Conservation (phyloP, 2,329 filamentous ascomycete genomes). For the Sclerotinia minor region DNA sequence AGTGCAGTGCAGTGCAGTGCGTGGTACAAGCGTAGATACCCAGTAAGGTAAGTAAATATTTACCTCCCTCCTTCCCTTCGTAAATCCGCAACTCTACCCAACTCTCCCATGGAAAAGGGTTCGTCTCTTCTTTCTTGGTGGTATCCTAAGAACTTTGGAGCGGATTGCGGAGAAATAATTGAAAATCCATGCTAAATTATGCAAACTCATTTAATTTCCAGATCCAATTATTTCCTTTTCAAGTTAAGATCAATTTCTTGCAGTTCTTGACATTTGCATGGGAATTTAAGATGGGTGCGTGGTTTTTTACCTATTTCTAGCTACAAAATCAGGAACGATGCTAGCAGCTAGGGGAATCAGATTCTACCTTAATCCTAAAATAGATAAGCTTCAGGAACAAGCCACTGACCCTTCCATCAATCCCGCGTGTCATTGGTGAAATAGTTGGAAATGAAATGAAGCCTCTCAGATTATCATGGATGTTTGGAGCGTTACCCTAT, state of each 20-base stretch:
- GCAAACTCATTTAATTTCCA: not conserved
- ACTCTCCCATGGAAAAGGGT: not conserved
- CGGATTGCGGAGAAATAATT: slow-evolving; percentile 15
- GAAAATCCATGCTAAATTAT: not conserved
- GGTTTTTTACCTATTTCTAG: not conserved
- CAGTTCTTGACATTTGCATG: not conserved
- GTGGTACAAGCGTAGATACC: too few species aligned
- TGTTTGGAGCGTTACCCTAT: not conserved
- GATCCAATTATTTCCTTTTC: not conserved
- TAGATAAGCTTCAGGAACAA: not conserved
- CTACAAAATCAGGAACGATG: not conserved
- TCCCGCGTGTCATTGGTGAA: not conserved
- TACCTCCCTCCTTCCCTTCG: not conserved
- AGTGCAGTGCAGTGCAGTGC: too few species aligned
- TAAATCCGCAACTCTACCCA: not conserved
- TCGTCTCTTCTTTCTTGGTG: slow-evolving; percentile 12
- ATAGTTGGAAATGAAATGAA: not conserved
- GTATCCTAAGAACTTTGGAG: not conserved
- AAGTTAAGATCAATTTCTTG: not conserved
- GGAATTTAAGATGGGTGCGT: not conserved
- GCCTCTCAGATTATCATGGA: not conserved
- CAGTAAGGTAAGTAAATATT: not conserved
- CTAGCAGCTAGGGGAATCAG: not conserved
- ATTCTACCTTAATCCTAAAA: not conserved
- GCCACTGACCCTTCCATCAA: not conserved